Evolutionary conservation across 805 yeast species (phyloP).

Genomic region (Starmerella tilneyi): DNA sequence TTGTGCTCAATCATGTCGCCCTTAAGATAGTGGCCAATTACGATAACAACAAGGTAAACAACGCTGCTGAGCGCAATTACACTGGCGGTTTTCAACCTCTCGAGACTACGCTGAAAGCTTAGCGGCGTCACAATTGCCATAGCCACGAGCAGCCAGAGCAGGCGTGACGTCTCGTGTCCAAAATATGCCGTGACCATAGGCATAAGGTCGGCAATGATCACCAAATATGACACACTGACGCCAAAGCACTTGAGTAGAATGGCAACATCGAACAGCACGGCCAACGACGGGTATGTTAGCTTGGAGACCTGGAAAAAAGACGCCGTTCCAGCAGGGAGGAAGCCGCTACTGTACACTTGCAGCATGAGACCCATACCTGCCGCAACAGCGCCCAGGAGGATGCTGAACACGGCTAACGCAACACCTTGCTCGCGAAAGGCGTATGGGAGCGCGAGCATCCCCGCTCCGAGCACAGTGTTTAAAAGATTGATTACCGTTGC

Average conservation of each 20-base stretch:
- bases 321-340: constrained; percentile 50
- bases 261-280: constrained; percentile 60
- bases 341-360: constrained; percentile 28
- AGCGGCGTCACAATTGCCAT: constrained; percentile 44
- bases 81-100: constrained; percentile 77
- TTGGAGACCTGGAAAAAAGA: constrained; percentile 59
- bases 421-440: constrained; percentile 58
- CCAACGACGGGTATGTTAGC: constrained; percentile 57
- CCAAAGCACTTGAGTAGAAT: constrained; percentile 73
- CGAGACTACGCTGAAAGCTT: constrained; percentile 63
- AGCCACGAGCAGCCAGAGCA: constrained; percentile 22
- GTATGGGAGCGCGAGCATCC: constrained; percentile 64
- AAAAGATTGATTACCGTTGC: constrained; percentile 55
- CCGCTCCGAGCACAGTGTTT: constrained; percentile 71
- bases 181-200: constrained; percentile 38
- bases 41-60: constrained; percentile 61
- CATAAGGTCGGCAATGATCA: constrained; percentile 66
- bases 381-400: constrained; percentile 50
- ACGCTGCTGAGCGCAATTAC: constrained; percentile 73
- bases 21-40: constrained; percentile 55
- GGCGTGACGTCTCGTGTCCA: constrained; percentile 39
- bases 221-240: constrained; percentile 63
- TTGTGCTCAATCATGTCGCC: constrained; percentile 44
- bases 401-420: constrained; percentile 43
- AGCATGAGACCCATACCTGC: constrained; percentile 50